Conservation (phyloP, 2,329 filamentous ascomycete species). For the Chrysosporium keratinophilum region DNA sequence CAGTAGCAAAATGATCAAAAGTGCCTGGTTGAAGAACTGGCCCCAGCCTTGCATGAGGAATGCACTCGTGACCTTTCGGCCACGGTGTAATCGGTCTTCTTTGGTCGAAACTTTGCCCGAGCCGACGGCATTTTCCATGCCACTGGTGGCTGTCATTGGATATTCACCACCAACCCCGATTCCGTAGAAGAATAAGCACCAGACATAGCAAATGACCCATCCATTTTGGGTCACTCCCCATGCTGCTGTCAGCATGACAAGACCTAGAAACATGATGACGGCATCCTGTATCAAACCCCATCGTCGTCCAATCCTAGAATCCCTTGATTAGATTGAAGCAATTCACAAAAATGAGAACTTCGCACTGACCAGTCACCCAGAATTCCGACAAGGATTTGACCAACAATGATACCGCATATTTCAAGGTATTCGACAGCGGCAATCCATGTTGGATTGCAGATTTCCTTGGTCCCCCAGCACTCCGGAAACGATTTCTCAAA, state of each 20-base stretch:
- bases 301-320: conserved; percentile 67
- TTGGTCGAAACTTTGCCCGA: conserved; percentile 78
- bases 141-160: conserved; percentile 90
- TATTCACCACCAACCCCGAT: conserved; percentile 66
- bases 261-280: conserved; percentile 82
- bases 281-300: conserved; percentile 96
- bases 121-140: conserved; percentile 84
- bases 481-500: conserved; percentile 63
- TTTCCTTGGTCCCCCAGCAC: conserved; percentile 61
- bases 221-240: conserved; percentile 82
- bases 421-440: conserved; percentile 82
- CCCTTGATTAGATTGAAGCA: conserved; percentile 17
- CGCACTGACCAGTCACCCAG: conserved; percentile 53
- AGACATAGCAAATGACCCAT: conserved; percentile 95
- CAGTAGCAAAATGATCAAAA: conserved; percentile 75
- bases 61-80: conserved; percentile 86
- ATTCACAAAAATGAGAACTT: not conserved
- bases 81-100: conserved; percentile 88
- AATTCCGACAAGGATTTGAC: conserved; percentile 78
- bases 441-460: conserved; percentile 71
- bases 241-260: conserved; percentile 80
- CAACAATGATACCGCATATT: conserved; percentile 87
- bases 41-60: conserved; percentile 99
- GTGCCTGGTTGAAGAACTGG: conserved; percentile 84
- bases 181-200: conserved; percentile 86